Conservation (phyloP, 192 early-diverging fungal genomes). For the Backusella parvicylindrica region DNA sequence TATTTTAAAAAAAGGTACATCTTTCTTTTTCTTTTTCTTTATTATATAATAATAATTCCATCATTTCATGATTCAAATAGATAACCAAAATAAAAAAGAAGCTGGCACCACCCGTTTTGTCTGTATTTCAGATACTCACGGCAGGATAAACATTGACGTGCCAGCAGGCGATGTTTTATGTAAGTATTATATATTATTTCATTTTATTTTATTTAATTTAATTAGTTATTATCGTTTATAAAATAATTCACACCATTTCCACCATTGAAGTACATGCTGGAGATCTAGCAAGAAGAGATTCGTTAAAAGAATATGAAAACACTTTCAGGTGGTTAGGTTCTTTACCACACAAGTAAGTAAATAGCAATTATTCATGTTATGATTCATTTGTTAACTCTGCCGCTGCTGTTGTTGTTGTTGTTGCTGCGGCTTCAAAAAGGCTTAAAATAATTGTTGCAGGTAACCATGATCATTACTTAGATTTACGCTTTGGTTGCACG, state of each 20-base stretch:
- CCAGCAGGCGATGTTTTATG: constrained; percentile 36
- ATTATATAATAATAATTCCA: neutral
- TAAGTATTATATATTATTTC: constrained; percentile 16
- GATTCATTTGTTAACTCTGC: neutral
- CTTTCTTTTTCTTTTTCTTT: constrained; percentile 9
- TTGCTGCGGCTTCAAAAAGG: constrained; percentile 6
- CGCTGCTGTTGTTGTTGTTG: no score
- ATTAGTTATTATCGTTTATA: no score
- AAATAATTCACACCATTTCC: no score
- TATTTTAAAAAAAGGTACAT: neutral
- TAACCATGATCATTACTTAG: constrained; percentile 33
- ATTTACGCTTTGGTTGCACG: neutral
- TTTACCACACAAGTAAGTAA: constrained; percentile 34
- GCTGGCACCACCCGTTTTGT: constrained; percentile 21
- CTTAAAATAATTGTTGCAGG: constrained; percentile 29
- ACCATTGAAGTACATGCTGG: constrained; percentile 29
- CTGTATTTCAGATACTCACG: constrained; percentile 38
- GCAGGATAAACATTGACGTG: constrained; percentile 13
- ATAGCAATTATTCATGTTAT: neutral
- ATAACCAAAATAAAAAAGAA: neutral
- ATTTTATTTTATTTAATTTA: no score
- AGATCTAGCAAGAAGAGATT: constrained; percentile 22
- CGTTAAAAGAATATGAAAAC: neutral
- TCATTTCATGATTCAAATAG: neutral
- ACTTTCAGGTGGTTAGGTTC: constrained; percentile 25